A percentile compares a stretch with the other conserved stretches of the same genome.
Evolutionary conservation across 78 protist genomes (phyloP).

Genomic region (Speleostelium caveatum): DNA sequence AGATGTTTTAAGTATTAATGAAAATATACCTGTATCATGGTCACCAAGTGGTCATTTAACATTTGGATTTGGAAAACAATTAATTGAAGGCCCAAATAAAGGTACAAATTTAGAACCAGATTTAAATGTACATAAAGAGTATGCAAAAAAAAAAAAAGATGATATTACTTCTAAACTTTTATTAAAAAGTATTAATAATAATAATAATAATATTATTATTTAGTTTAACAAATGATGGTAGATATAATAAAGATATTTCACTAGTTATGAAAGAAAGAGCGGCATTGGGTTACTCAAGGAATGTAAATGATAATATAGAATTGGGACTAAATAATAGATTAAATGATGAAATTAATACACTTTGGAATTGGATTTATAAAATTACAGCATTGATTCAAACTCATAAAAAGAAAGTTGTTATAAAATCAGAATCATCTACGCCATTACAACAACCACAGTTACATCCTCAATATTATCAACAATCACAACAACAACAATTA

Average conservation of each 20-base stretch:
- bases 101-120: constrained; percentile 46
- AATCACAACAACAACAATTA: not conserved
- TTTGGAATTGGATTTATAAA: constrained; percentile 38
- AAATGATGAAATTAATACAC: constrained; percentile 32
- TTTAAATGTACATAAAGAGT: constrained; percentile 20
- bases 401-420: constrained; percentile 4
- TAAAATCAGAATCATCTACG: not conserved
- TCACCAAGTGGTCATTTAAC: constrained; percentile 70
- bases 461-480: not conserved
- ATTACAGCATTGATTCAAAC: constrained; percentile 19
- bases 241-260: constrained; percentile 74
- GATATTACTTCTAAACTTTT: not conserved
- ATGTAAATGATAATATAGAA: constrained; percentile 42
- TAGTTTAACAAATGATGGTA: constrained; percentile 54
- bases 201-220: not conserved
- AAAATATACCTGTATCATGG: constrained; percentile 76
- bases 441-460: not conserved
- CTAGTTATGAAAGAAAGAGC: constrained; percentile 70
- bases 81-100: constrained; percentile 57
- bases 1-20: constrained; percentile 66
- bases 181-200: constrained; percentile 1
- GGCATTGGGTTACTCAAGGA: constrained; percentile 52
- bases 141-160: not conserved
- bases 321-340: constrained; percentile 12
- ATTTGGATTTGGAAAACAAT: constrained; percentile 69